Base-by-base conservation (phyloP, 2,329 filamentous ascomycete species). In the Calonectria ilicicola region DNA sequence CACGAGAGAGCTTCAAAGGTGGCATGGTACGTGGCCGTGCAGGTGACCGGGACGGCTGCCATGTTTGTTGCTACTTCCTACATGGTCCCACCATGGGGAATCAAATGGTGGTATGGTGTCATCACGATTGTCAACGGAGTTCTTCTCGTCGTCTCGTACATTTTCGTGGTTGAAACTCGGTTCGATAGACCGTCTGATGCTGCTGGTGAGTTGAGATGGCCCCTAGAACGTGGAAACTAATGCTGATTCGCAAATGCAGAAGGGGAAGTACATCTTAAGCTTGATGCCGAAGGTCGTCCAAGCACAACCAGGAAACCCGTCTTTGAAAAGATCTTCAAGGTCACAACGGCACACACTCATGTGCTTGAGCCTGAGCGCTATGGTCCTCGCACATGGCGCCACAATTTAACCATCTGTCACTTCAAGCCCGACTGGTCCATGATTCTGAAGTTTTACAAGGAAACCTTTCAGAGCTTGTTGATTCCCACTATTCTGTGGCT, bases 41-140 rank as follows among this genome's bases (percentile, higher is more conserved):
- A 79, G 56, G 74, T 70, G 0, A 66, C 47, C 2, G 73, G 63
- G 4, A 75, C 72, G 1, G 77, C 68, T 1, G 70, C 32, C 8
- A 56, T 79, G 46, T 77, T 78, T 47, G 62, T 79, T 21, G 73
- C 71, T 0, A 75, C 74, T 1, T 67, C 72, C n/a, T 78, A 77
- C 12, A 66, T 80, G 1, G 74, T 77, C 2, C 71, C 75, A 0
- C 44, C 70, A 0, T 49, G 67, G 32, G 77, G 77, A 14, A 40
- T 69, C 17, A 58, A 66, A 27, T 77, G 78, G 76, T 78, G 74
- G 76, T 80, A 80, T 44, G 69, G 73, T 8, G 66, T 78, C n/a
- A 70, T 78, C 17, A 74, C 72, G 5, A 64, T 78, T 0, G 64
- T 77, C 49, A 78, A 77, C 26, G 72, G 49, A 2, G 53, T 67